Percentiles rank a stretch among this genome's conserved stretches.
Evolutionary conservation across 2,329 filamentous ascomycete genomes (phyloP).

Genomic region (Ceratocystis albifundus): DNA sequence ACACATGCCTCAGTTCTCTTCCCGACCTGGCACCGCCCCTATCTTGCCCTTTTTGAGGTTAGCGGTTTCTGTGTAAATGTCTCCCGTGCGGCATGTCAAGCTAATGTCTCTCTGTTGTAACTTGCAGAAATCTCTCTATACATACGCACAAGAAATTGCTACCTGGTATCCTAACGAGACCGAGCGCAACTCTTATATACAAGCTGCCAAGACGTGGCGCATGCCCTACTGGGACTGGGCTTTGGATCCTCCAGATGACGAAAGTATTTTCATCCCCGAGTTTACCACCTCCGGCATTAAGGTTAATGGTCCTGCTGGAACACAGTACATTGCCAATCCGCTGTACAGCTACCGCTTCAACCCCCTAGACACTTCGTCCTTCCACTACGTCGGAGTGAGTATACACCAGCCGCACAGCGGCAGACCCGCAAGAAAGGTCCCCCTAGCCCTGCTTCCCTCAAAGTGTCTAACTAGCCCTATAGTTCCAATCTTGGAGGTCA

Average conservation of each 20-base stretch:
- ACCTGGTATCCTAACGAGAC: slow-evolving; percentile 37
- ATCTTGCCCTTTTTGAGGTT: slow-evolving; percentile 52
- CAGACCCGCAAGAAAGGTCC: slow-evolving; percentile 14
- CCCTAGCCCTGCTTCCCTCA: background rate
- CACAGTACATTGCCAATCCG: slow-evolving; percentile 48
- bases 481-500: slow-evolving; percentile 49
- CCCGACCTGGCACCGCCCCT: slow-evolving; percentile 73
- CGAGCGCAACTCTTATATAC: slow-evolving; percentile 39
- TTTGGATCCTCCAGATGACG: slow-evolving; percentile 36
- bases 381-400: slow-evolving; percentile 50
- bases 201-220: slow-evolving; percentile 41
- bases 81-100: background rate
- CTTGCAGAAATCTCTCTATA: slow-evolving; percentile 23
- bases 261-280: slow-evolving; percentile 37
- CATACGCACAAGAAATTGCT: slow-evolving; percentile 32
- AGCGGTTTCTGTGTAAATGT: slow-evolving; percentile 13
- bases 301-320: slow-evolving; percentile 45
- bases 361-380: slow-evolving; percentile 46
- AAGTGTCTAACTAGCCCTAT: slow-evolving; percentile 18
- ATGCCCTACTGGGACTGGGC: slow-evolving; percentile 53
- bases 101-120: background rate
- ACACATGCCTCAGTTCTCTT: slow-evolving; percentile 66
- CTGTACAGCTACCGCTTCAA: slow-evolving; percentile 50
- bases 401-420: background rate
- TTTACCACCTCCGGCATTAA: slow-evolving; percentile 40